Base-by-base conservation (phyloP, 257 asterid genomes). In the Ocimum tenuiflorum region DNA sequence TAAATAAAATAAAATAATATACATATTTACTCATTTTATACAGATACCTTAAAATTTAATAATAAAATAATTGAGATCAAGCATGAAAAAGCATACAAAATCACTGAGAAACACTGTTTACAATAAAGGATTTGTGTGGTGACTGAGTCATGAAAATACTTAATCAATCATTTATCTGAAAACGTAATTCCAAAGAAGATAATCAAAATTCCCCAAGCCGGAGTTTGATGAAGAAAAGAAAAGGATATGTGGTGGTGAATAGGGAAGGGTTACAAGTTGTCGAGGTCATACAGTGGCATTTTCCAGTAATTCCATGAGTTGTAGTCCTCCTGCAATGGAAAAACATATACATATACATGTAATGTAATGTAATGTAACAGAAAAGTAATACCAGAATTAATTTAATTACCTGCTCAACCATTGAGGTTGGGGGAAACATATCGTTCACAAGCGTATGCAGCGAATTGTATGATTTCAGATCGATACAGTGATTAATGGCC, bases 271-370 rank as follows among this genome's bases (percentile, higher is more conserved):
- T 79, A 83, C 77, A 70, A 70, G 81, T 63, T 60, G 62, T 80
- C 89, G 1, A 87, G 31, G 3, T 88, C 89, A 0, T 81, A 80
- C 80, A 92, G 70, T 0, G 99, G 94, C 80, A 81, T 64, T 78
- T 76, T 92, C 99, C 99, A 92, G 80, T 81, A 92, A 74, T 92
- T 92, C 99, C 96, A 89, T 5, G 92, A 77, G 84, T 89, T 89
- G 51, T 63, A 89, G 72, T 87, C 97, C 68, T 89, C 97, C 94
- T 89, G 94, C 84, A 39, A 45, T 20, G n/a, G 11, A 3, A 31
- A 36, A 3, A 55, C 29, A 3, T 57, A 11, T 17, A 4, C 64
- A 31, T 48, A 15, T 3, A 33, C 23, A 3, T n/a, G 15, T 20
- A 9, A 33, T 2, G 12, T 4, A 17, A 15, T 12, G 29, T 7